Base-by-base conservation (phyloP, 495 filamentous ascomycete species). In the Penicillium bialowiezense region DNA sequence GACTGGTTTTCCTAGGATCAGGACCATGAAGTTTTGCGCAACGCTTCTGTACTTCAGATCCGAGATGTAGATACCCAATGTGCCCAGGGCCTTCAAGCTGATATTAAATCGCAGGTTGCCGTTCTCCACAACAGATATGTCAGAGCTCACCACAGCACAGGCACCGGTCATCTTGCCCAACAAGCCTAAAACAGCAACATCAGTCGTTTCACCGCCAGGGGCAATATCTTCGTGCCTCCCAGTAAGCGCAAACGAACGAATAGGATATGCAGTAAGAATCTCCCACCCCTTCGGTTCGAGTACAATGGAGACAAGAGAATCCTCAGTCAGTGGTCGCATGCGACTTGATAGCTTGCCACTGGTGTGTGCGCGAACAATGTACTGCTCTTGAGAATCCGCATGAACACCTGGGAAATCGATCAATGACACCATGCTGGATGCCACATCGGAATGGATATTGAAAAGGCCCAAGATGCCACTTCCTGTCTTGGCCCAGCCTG, bases 101-200 rank as follows among this genome's bases (percentile, higher is more conserved):
- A 83, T 77, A 52, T 81, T 79, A 14, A 91, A 65, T 13, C 81
- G 67, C 21, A 95, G 64, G 4, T 69, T 60, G 3, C 87, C 83
- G 35, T 79, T 84, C 20, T 79, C 69, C 8, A 78, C 68, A 7
- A 83, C 56, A 19, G 71, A 74, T 12, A 82, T 76, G n/a, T 76
- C 73, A 10, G 73, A 83, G 7, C 63, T 69, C 1, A 86, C 58
- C 12, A 97, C 72, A 0, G 90, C 93, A 0, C 88, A 91, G 2
- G 84, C 82, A 7, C 90, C 93, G 2, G 90, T 90, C 85, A 97
- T 95, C 63, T 96, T 95, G 13, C 79, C 88, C 18, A 96, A 53
- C 3, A 98, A 70, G 8, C 93, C 93, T 2, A 98, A 65, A n/a
- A 86, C 80, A 1, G 86, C 86, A 10, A 89, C 67, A 37, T 77